Percentiles rank a stretch among this genome's conserved stretches.
Conservation (phyloP, 495 filamentous ascomycete species). For the Podospora pseudopauciseta region DNA sequence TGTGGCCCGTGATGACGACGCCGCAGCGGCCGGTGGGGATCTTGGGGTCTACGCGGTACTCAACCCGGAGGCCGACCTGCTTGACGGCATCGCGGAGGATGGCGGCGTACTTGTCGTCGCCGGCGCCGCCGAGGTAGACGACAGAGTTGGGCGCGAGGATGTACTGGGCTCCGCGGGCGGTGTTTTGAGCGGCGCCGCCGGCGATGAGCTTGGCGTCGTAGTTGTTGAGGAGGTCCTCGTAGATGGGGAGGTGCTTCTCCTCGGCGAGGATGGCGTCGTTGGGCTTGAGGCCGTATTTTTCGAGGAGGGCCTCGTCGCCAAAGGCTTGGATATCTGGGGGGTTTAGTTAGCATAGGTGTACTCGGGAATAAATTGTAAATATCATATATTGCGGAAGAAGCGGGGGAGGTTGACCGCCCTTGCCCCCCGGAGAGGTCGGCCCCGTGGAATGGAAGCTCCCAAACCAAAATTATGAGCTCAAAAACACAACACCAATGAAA, state of each 20-base stretch:
- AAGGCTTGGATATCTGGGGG: slow-evolving; percentile 82
- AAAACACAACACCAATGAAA: background rate
- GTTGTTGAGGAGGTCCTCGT: slow-evolving; percentile 85
- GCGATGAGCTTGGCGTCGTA: slow-evolving; percentile 89
- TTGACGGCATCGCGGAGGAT: slow-evolving; percentile 73
- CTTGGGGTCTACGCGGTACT: slow-evolving; percentile 83
- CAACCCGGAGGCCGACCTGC: slow-evolving; percentile 80
- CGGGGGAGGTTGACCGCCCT: background rate
- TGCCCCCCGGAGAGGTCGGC: background rate
- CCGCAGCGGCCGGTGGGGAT: slow-evolving; percentile 88
- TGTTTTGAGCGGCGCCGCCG: slow-evolving; percentile 97
- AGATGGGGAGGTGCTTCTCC: slow-evolving; percentile 80
- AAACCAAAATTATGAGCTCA: background rate
- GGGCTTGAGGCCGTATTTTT: slow-evolving; percentile 88
- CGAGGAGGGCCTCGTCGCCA: slow-evolving; percentile 73
- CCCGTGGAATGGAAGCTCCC: background rate
- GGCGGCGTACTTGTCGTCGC: slow-evolving; percentile 85
- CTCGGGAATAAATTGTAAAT: slow-evolving; percentile 6
- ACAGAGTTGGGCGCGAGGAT: slow-evolving; percentile 81
- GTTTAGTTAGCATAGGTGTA: background rate
- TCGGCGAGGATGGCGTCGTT: slow-evolving; percentile 98
- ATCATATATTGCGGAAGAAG: slow-evolving; percentile 1
- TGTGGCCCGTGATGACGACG: slow-evolving; percentile 92
- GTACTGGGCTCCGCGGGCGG: slow-evolving; percentile 95
- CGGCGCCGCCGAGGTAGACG: slow-evolving; percentile 89